Evolutionary conservation across 108 stramenopile genomes (phyloP).

Genomic region (Cyclostephanos invisitatus): DNA sequence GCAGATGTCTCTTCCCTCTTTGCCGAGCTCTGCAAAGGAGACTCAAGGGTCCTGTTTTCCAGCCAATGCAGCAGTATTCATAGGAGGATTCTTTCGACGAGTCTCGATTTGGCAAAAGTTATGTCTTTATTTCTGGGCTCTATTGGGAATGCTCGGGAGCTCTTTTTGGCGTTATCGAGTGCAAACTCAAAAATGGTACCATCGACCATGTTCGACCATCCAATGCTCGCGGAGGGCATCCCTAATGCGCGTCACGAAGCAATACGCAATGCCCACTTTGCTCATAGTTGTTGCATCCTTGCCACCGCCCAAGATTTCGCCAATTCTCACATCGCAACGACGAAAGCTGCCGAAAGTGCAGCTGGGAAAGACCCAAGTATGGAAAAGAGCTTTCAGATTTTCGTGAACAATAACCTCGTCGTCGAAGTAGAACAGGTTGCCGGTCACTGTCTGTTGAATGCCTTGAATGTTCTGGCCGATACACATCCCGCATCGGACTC

Average conservation of each 20-base stretch:
- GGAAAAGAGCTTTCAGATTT: conserved; percentile 59
- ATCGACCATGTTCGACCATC: conserved; percentile 40
- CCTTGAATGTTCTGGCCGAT: conserved; percentile 54
- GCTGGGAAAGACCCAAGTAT: conserved; percentile 23
- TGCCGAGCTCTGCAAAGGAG: conserved; percentile 40
- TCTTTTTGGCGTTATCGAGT: conserved; percentile 55
- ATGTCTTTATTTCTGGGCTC: conserved; percentile 57
- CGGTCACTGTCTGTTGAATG: conserved; percentile 53
- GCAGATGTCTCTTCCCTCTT: conserved; percentile 22
- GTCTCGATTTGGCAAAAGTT: conserved; percentile 29
- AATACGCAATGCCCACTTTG: conserved; percentile 61
- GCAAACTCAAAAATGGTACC: conserved; percentile 26
- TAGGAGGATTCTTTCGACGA: conserved; percentile 24
- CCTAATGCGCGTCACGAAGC: conserved; percentile 73
- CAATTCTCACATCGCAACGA: conserved; percentile 40
- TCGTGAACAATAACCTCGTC: conserved; percentile 65
- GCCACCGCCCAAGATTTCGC: conserved; percentile 59
- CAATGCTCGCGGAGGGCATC: conserved; percentile 55
- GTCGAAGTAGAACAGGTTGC: conserved; percentile 49
- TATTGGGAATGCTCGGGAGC: conserved; percentile 67
- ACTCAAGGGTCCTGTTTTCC: conserved; percentile 21
- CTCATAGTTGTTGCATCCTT: conserved; percentile 52
- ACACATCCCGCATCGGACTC: conserved; percentile 59
- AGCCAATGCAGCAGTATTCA: conserved; percentile 19
- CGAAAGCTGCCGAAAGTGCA: conserved; percentile 7